Evolutionary conservation across 331 rosid genomes (phyloP).

Genomic region (Saraca asoca): DNA sequence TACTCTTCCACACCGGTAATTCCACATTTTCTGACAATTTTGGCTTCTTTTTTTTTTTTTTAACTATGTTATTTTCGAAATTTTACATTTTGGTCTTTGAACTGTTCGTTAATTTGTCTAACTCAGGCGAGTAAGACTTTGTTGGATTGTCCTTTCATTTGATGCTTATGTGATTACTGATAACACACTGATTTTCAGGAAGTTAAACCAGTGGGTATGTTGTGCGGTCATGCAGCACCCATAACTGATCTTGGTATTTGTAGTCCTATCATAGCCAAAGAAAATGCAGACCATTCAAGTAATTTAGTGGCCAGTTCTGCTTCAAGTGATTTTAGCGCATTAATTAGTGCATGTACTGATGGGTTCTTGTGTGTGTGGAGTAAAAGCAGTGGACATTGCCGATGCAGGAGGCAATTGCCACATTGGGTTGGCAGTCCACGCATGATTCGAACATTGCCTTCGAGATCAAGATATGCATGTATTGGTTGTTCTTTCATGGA

Average conservation of each 20-base stretch:
- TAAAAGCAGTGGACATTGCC: conserved; percentile 84
- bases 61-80: background rate
- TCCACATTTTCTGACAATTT: background rate
- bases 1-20: conserved; percentile 63
- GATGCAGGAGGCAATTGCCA: conserved; percentile 82
- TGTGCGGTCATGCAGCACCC: conserved; percentile 91
- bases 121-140: no score
- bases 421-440: conserved; percentile 94
- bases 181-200: conserved; percentile 48
- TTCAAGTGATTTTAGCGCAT: conserved; percentile 48
- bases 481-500: conserved; percentile 80
- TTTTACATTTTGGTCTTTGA: background rate
- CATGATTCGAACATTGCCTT: conserved; percentile 62
- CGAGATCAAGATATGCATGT: conserved; percentile 73
- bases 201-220: conserved; percentile 68
- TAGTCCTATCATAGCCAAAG: conserved; percentile 52
- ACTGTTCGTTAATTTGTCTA: no score
- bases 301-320: conserved; percentile 35
- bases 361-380: conserved; percentile 97
- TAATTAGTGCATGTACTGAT: conserved; percentile 83
- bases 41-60: background rate
- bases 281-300: conserved; percentile 36
- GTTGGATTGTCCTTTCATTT: no score
- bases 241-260: conserved; percentile 74
- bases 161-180: no score